phyloP scores from a whole-genome alignment of 345 rosid species.

The Acer saccharum region DNA sequence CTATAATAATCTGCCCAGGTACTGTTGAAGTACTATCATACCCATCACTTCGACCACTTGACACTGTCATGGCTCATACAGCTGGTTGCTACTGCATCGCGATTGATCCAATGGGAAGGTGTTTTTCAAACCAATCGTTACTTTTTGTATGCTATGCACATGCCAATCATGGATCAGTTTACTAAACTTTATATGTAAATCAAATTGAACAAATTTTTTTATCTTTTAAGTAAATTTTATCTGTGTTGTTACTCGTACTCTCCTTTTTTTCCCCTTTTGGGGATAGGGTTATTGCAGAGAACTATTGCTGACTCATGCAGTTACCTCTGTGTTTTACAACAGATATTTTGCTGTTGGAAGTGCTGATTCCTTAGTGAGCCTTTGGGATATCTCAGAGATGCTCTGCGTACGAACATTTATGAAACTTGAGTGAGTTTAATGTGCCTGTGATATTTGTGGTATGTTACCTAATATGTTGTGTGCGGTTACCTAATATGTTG shows the following conservation, averaged over 20 bases:
- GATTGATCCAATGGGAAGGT: slow-evolving; percentile 96
- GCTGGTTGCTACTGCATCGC: slow-evolving; percentile 99
- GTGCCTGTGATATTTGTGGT: background rate
- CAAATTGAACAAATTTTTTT: background rate
- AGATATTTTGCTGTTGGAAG: slow-evolving; percentile 99
- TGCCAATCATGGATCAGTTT: slow-evolving; percentile 3
- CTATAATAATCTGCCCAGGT: slow-evolving; percentile 45
- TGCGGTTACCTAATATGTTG: background rate
- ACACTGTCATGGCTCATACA: slow-evolving; percentile 91
- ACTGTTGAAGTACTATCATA: slow-evolving; percentile 90
- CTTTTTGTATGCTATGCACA: background rate
- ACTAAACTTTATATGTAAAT: background rate
- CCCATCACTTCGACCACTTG: slow-evolving; percentile 75
- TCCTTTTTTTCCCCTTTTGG: background rate
- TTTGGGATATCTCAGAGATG: slow-evolving; percentile 96
- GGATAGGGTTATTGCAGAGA: background rate
- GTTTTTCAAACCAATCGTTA: slow-evolving; percentile 20
- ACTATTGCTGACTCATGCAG: background rate
- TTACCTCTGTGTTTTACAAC: slow-evolving; percentile 16
- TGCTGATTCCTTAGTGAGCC: slow-evolving; percentile 98
- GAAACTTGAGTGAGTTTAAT: slow-evolving; percentile 78
- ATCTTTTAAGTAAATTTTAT: background rate
- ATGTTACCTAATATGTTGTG: background rate
- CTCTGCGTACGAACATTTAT: slow-evolving; percentile 87
- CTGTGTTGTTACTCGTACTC: background rate